Conservation (phyloP, 208 protist genomes). For the Leishmania braziliensis region DNA sequence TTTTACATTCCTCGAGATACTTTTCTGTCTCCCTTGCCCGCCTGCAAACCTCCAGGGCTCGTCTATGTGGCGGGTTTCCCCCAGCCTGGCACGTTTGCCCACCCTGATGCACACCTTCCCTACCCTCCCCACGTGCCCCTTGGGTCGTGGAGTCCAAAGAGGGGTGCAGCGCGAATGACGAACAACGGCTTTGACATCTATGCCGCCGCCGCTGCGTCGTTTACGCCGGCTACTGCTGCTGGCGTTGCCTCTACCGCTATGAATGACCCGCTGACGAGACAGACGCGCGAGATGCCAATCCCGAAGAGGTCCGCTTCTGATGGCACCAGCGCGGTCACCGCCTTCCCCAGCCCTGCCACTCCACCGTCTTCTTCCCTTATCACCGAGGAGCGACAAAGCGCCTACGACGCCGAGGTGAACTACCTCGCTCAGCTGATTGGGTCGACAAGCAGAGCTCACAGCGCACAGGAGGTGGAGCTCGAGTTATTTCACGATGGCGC, state of each 20-base stretch:
- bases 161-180: constrained; percentile 38
- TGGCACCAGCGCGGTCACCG: neutral
- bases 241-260: neutral
- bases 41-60: constrained; percentile 54
- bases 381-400: constrained; percentile 22
- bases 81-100: constrained; percentile 32
- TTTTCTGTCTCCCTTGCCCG: constrained; percentile 46
- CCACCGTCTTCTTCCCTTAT: neutral
- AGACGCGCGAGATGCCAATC: constrained; percentile 36
- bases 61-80: constrained; percentile 36
- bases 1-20: constrained; percentile 53
- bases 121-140: constrained; percentile 37
- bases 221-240: neutral
- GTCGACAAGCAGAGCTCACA: constrained; percentile 3
- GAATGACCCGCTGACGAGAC: constrained; percentile 29
- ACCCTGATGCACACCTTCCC: constrained; percentile 50
- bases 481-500: constrained; percentile 48
- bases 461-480: constrained; percentile 41
- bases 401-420: constrained; percentile 59
- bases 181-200: constrained; percentile 71
- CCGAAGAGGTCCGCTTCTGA: neutral
- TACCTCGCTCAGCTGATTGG: constrained; percentile 58
- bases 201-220: neutral
- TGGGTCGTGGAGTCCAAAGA: constrained; percentile 46
- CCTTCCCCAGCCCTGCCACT: neutral